Evolutionary conservation across 257 asterid genomes (phyloP), one percentile per base, ranked within the genome.

Genomic region (Apocynum venetum): DNA sequence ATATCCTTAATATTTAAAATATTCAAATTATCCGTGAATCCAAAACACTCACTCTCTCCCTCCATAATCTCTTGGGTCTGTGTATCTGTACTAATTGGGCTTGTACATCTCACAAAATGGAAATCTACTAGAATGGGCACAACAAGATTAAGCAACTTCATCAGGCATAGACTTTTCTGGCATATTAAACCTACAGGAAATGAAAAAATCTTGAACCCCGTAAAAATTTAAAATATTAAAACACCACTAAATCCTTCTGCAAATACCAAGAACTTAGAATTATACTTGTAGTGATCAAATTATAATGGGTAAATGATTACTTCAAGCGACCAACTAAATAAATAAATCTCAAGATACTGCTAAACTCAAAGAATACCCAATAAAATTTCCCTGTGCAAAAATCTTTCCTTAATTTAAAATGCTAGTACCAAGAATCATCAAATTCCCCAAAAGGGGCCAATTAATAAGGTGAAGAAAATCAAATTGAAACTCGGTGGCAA

Each of bases 131-230:
- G 31, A 25, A 25, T 25, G 31, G 31, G 31, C 31, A 25, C 31
- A 25, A 25, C 31, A 0, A 25, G 31, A 25, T 25, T 82, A 90
- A 36, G 96, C 97, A 46, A 92, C 97, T 0, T 92, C 97, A 76
- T 89, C 90, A 0, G 96, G 94, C 91, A 90, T 90, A 57, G 89
- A 52, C 35, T 47, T 86, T 49, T 25, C 20, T 0, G 93, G 93
- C 55, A 92, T 84, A 86, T 80, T 89, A 36, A 84, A 90, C 85
- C 92, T 86, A 52, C 4, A 52, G 13, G 10, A 56, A 8, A 59
- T 8, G 17, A 11, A 36, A 11, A 63, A 6, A 25, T 36, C 20
- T 35, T 36, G 14, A 19, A 19, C 36, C 36, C 52, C 52, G 38
- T 41, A 8, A 17, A 17, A 2, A 20, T 19, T 67, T 43, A 17